These are phyloP conservation scores for Exophiala bonariae DNA, from an alignment of 2,329 filamentous ascomycete species.

Conservation along the genomic window DNA sequence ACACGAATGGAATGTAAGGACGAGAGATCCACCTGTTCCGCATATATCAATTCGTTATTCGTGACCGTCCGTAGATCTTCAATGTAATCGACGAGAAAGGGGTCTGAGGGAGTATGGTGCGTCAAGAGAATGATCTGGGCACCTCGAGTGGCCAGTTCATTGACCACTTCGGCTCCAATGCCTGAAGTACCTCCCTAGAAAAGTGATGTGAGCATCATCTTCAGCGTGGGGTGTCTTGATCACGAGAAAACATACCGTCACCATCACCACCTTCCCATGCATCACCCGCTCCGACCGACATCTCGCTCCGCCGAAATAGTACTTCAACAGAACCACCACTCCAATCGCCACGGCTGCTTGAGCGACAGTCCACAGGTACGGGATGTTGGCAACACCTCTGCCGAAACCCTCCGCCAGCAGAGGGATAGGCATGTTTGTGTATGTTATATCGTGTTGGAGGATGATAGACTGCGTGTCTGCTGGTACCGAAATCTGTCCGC, in stretches of 20 bases:
- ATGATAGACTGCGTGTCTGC: background rate
- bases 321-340: conserved; percentile 63
- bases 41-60: conserved; percentile 85
- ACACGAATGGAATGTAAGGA: conserved; percentile 86
- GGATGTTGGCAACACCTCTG: conserved; percentile 56
- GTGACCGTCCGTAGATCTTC: conserved; percentile 78
- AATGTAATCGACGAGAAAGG: conserved; percentile 90
- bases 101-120: conserved; percentile 74
- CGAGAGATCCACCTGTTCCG: conserved; percentile 87
- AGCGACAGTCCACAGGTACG: conserved; percentile 54
- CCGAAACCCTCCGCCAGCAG: conserved; percentile 55
- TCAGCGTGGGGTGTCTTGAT: too few relatives aligned
- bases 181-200: conserved; percentile 84
- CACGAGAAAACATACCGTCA: conserved; percentile 64
- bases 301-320: conserved; percentile 71
- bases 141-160: conserved; percentile 74
- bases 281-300: conserved; percentile 79
- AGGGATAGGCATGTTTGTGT: conserved; percentile 58
- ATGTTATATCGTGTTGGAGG: background rate
- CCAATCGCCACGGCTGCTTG: conserved; percentile 54
- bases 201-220: conserved; percentile 6
- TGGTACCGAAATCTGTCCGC: too few relatives aligned
- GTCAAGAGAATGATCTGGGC: conserved; percentile 91
- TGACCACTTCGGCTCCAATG: conserved; percentile 75
- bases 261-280: conserved; percentile 90